Percentiles rank a stretch among this genome's conserved stretches.
These are phyloP conservation scores for Cladosporium sp. DNA, from an alignment of 2,329 filamentous ascomycete genomes.

Conservation along the genomic window DNA sequence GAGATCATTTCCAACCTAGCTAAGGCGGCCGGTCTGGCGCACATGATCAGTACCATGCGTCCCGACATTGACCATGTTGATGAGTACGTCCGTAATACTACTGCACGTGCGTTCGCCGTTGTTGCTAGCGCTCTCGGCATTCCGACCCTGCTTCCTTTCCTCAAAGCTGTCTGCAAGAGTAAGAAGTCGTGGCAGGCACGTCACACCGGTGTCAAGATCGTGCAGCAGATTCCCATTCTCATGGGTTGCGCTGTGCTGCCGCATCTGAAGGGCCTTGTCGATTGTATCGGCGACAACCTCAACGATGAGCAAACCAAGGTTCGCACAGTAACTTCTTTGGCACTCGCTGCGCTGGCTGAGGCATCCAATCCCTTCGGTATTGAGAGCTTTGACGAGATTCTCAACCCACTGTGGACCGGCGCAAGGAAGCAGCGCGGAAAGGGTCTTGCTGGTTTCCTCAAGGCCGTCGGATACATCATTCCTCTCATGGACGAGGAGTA, in stretches of 20 bases:
- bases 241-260: slow-evolving; percentile 98
- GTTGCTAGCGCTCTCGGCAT: slow-evolving; percentile 96
- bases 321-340: slow-evolving; percentile 89
- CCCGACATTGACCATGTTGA: slow-evolving; percentile 98
- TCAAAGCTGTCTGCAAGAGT: slow-evolving; percentile 91
- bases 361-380: slow-evolving; percentile 98
- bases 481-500: slow-evolving; percentile 99
- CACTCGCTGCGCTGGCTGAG: slow-evolving; percentile 91
- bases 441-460: slow-evolving; percentile 90
- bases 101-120: slow-evolving; percentile 92
- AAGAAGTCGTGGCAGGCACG: slow-evolving; percentile 99
- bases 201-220: slow-evolving; percentile 98
- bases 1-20: slow-evolving; percentile 98
- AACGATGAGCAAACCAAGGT: slow-evolving; percentile 99
- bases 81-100: slow-evolving; percentile 97
- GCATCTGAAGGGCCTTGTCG: slow-evolving; percentile 91
- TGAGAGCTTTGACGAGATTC: slow-evolving; percentile 95
- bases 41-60: slow-evolving; percentile 99
- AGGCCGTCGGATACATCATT: slow-evolving; percentile 97
- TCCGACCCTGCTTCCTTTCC: slow-evolving; percentile 88
- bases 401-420: slow-evolving; percentile 96
- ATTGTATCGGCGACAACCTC: slow-evolving; percentile 92
- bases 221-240: slow-evolving; percentile 96
- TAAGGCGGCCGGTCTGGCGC: slow-evolving; percentile 93
- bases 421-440: slow-evolving; percentile 96